Base-by-base conservation (phyloP, 2,329 filamentous ascomycete species). In the Intubia oerlemansii region DNA sequence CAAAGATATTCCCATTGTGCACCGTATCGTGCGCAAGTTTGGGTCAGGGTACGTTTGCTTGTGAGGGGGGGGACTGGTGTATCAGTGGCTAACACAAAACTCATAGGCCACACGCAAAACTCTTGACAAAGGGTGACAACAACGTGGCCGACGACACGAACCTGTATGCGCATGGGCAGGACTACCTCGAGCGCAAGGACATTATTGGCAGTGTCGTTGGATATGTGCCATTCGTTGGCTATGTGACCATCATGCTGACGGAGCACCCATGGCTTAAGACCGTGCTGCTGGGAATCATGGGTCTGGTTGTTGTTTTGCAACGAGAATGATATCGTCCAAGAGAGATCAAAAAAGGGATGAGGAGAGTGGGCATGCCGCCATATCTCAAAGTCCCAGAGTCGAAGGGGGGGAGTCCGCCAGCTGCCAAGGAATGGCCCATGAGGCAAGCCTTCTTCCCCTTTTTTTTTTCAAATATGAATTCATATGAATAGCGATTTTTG, bases 231-330 rank as follows among this genome's bases (percentile, higher is more conserved):
- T 90, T 88, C 43, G 82, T 95, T 10, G 88, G 88, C 39, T 95
- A 95, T 46, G 84, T 95, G 25, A 98, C 88, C 2, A 98, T 98
- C 41, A 59, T 95, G 50, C 59, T 98, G 36, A 88, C 79, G 37
- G 88, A 98, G 50, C 74, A 98, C 47, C 88, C 88, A 5, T 95
- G 85, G 85, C 50, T 95, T 42, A 98, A 98, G 66, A 90, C 80
- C 24, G 85, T 73, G 16, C 79, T 95, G 72, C 51, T 98, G 44
- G 85, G 80, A 2, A 64, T 93, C 28, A 98, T 98, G 88, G 88
- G 85, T 2, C 49, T 93, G 42, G 70, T 91, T 54, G 88, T 93
- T 16, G 74, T 98, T 27, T 49, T 98, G 42, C 88, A 98, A 50
- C 59, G 84, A 44, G 88, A 98, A 57, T 93, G n/a, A n/a, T n/a